phyloP scores from a whole-genome alignment of 169 alveolate species.

The Eimeria tenella region DNA sequence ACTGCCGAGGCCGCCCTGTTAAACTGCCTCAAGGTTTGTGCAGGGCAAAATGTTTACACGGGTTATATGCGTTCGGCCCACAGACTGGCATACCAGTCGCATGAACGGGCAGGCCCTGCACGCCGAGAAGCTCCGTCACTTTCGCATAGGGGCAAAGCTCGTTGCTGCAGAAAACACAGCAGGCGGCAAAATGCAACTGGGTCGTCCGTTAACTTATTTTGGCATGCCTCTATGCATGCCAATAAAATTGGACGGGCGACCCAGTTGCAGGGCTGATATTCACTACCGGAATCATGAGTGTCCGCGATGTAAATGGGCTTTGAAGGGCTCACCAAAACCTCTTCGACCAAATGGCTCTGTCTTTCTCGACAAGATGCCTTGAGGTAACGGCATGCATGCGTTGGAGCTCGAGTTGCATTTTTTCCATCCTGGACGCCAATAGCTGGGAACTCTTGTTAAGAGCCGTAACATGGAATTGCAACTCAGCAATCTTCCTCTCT shows the following conservation, averaged over 20 bases:
- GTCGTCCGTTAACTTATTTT: no score
- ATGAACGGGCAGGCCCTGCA: conserved; percentile 33
- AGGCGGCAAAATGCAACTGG: background rate
- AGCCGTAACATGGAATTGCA: conserved; percentile 36
- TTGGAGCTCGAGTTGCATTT: conserved; percentile 21
- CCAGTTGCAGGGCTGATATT: no score
- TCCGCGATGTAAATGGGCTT: background rate
- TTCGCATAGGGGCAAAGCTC: conserved; percentile 60
- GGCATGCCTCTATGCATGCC: no score
- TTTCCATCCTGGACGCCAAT: conserved; percentile 8
- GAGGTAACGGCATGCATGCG: conserved; percentile 49
- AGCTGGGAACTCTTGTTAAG: conserved; percentile 42
- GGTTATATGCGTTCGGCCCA: no score
- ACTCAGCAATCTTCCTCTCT: background rate
- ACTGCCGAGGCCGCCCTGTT: no score
- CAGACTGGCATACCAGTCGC: background rate
- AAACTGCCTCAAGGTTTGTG: no score
- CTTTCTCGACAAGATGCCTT: conserved; percentile 37
- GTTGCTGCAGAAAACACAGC: conserved; percentile 21
- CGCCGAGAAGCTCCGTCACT: conserved; percentile 39
- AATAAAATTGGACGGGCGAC: no score
- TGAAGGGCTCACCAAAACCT: conserved; percentile 14
- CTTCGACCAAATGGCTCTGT: conserved; percentile 6
- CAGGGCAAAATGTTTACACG: no score
- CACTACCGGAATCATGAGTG: background rate